Conservation (phyloP, 225 moss, liverwort and hornwort species). For the Ulota crispa region DNA sequence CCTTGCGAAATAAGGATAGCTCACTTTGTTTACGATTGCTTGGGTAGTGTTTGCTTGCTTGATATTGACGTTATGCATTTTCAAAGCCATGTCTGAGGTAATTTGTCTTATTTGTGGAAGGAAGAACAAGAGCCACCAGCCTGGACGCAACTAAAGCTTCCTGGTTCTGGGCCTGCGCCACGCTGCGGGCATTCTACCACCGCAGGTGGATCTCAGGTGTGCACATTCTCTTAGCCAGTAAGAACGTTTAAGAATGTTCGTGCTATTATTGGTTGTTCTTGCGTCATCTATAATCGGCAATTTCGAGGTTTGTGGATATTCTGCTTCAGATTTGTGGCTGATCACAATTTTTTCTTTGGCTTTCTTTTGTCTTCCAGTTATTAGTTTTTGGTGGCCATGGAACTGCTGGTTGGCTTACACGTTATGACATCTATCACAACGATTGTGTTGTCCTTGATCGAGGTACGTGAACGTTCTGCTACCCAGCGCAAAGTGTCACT, state of each 20-base stretch:
- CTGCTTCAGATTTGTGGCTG: conserved; percentile 19
- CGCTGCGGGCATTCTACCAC: conserved; percentile 98
- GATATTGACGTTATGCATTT: conserved; percentile 10
- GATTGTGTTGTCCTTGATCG: conserved; percentile 94
- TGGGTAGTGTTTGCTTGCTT: conserved; percentile 11
- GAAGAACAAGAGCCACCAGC: conserved; percentile 91
- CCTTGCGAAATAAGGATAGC: background rate
- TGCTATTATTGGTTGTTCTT: background rate
- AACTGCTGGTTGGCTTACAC: conserved; percentile 96
- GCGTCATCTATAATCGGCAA: background rate
- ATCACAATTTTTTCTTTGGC: conserved; percentile 8
- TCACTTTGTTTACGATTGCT: conserved; percentile 11
- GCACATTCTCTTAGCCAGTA: conserved; percentile 10
- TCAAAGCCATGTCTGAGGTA: conserved; percentile 26
- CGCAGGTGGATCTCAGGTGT: conserved; percentile 89
- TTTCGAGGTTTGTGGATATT: background rate
- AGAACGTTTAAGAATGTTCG: background rate
- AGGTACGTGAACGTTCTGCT: conserved; percentile 47
- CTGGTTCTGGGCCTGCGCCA: conserved; percentile 85
- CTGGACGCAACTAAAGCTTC: conserved; percentile 95
- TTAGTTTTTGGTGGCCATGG: conserved; percentile 97
- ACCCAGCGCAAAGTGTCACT: conserved; percentile 16
- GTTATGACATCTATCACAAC: conserved; percentile 93
- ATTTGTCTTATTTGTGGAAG: conserved; percentile 43
- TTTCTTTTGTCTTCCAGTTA: conserved; percentile 52